phyloP scores from a whole-genome alignment of 352 stramenopile species.

The Thraustochytrium sp. region DNA sequence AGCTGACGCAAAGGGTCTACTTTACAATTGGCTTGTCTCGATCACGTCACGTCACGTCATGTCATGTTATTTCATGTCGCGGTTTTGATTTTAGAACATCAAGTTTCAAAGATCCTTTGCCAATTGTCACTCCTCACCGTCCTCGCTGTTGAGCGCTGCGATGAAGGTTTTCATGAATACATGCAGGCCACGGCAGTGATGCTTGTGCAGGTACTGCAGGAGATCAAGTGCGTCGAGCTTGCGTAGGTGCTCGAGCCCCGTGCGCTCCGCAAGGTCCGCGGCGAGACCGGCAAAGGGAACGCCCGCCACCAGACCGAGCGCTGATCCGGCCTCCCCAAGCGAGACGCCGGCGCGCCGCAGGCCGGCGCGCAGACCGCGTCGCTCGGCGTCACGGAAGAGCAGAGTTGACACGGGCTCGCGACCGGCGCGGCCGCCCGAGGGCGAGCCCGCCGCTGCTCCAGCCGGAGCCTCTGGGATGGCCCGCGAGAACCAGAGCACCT shows the following conservation, averaged over 20 bases:
- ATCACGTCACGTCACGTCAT: too few species aligned
- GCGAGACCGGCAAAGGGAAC: constrained; percentile 6
- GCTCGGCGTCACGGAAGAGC: background rate
- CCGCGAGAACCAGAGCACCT: background rate
- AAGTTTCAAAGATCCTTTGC: too few species aligned
- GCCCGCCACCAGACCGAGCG: background rate
- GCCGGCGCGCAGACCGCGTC: background rate
- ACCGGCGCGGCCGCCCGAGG: too few species aligned
- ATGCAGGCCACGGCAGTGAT: background rate
- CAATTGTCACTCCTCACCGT: background rate
- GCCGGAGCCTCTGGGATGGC: background rate
- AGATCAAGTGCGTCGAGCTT: background rate
- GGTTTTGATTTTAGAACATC: too few species aligned
- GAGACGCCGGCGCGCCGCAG: background rate
- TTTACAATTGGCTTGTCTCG: too few species aligned
- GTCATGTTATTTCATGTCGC: too few species aligned
- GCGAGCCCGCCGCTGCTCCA: too few species aligned
- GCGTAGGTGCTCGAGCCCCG: background rate
- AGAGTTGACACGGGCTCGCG: background rate
- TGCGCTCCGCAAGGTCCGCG: background rate
- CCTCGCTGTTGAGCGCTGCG: background rate
- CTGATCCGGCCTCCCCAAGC: background rate
- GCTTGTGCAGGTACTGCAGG: background rate
- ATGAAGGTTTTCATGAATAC: constrained; percentile 6
- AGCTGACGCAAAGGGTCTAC: too few species aligned